Evolutionary conservation across 352 stramenopile genomes (phyloP), one percentile per base, ranked within the genome.

Genomic region (Pythium phragmitis): DNA sequence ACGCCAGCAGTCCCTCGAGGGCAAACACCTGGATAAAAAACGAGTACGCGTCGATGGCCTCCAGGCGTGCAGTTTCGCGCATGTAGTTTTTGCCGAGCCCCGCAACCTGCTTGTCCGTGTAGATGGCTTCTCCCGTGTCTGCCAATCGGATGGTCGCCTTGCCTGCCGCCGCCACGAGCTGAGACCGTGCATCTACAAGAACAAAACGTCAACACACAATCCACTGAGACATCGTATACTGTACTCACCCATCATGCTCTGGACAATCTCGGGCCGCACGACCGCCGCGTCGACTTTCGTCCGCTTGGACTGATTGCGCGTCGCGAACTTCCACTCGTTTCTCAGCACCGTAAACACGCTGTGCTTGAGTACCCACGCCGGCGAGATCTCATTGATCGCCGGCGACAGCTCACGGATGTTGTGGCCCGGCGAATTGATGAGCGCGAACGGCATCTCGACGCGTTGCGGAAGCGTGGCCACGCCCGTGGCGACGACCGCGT

Each of bases 401-500:
- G 82, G 85, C 50, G 91, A 92, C 69, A 97, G 60, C 70, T 76
- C 72, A 21, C 83, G 64, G 70, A 98, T 75, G 48, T 78, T 73
- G 86, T 97, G 72, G 37, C 74, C 75, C 62, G 84, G 77, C 4
- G 77, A 83, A 49, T 89, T 94, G 55, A 95, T 82, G 26, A 94
- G 67, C 12, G 83, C 68, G 47, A 93, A 95, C 17, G 88, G 85
- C 85, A 95, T 92, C 19, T 86, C 60, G 14, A 95, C 62, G 9
- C 75, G 57, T 71, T 98, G 93, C n/a, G 93, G 89, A 7, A 98
- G 72, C 34, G 89, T 96, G 45, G 82, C 86, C 13, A 96, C 88
- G 14, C 94, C 96, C 4, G 96, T 98, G 0, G 96, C 96, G 21
- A 99, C 81, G 34, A 99, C 93, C 0, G 91, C 95, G 82, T 99